A percentile compares a stretch with the other conserved stretches of the same genome.
Conservation (phyloP, 148 eudicot genomes). For the Euryodendron excelsum region DNA sequence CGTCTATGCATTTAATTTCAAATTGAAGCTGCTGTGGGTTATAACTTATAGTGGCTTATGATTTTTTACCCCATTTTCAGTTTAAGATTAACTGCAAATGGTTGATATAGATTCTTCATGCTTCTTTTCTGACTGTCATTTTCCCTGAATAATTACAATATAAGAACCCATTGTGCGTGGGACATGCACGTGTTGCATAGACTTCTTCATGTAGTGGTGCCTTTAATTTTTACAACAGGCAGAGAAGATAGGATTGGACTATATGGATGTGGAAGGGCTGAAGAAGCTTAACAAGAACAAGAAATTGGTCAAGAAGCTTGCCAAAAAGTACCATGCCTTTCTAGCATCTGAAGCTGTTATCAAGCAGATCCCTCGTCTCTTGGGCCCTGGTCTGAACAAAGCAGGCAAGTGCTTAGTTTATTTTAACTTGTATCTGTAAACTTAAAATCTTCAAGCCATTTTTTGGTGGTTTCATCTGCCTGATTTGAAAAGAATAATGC, state of each 20-base stretch:
- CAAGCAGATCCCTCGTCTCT: constrained; percentile 43
- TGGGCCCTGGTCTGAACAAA: constrained; percentile 43
- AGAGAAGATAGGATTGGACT: constrained; percentile 33
- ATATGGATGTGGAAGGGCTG: no score
- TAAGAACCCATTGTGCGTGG: neutral
- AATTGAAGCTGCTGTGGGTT: neutral
- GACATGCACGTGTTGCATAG: neutral
- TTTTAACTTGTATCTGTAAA: neutral
- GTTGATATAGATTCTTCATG: neutral
- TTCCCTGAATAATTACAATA: neutral
- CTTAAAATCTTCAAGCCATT: neutral
- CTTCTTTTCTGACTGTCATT: neutral
- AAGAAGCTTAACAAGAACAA: no score
- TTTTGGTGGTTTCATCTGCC: neutral
- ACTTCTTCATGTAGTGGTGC: neutral
- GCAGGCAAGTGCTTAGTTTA: constrained; percentile 29
- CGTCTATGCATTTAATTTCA: neutral
- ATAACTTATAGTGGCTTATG: neutral
- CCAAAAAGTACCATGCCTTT: no score
- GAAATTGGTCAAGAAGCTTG: no score
- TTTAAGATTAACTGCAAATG: neutral
- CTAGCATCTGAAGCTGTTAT: constrained; percentile 40
- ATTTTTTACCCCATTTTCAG: neutral
- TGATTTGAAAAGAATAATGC: no score
- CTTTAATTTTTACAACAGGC: constrained; percentile 16